Evolutionary conservation across 306 rosid species (phyloP).

Genomic region (Rosa persica): DNA sequence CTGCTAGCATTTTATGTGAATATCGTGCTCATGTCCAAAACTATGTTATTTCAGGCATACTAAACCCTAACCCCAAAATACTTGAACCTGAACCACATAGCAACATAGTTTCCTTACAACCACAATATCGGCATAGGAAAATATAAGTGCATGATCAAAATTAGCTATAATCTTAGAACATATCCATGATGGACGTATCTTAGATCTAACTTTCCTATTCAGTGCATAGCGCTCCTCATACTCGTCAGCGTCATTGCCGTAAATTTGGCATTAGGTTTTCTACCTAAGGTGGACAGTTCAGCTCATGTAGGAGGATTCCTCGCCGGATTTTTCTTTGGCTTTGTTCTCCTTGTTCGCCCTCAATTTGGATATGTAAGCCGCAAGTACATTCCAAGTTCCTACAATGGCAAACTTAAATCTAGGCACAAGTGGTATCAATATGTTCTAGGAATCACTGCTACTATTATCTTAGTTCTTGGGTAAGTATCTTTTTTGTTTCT

Average conservation of each 20-base stretch:
- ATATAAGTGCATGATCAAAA: not conserved
- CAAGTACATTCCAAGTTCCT: constrained; percentile 63
- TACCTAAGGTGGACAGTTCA: constrained; percentile 82
- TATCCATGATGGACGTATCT: not conserved
- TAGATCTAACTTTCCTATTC: constrained; percentile 28
- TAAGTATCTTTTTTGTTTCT: constrained; percentile 27
- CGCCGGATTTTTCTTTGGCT: constrained; percentile 75
- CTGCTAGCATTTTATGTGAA: not conserved
- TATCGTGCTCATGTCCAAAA: not conserved
- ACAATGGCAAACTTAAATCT: constrained; percentile 44
- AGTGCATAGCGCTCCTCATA: constrained; percentile 65
- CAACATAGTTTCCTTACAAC: not conserved
- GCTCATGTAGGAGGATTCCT: constrained; percentile 94
- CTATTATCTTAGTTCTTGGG: constrained; percentile 56
- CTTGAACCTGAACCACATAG: not conserved
- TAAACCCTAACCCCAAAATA: not conserved
- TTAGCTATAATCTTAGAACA: not conserved
- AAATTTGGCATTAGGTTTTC: constrained; percentile 80
- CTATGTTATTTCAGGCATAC: not conserved
- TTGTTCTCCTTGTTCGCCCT: constrained; percentile 69
- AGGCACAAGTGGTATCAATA: constrained; percentile 71
- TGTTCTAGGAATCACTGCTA: constrained; percentile 37
- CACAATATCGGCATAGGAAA: not conserved
- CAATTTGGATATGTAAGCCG: constrained; percentile 70
- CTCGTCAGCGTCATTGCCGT: constrained; percentile 51